Evolutionary conservation across 1,139 yeast species (phyloP).

Genomic region (Taphrina confusa): DNA sequence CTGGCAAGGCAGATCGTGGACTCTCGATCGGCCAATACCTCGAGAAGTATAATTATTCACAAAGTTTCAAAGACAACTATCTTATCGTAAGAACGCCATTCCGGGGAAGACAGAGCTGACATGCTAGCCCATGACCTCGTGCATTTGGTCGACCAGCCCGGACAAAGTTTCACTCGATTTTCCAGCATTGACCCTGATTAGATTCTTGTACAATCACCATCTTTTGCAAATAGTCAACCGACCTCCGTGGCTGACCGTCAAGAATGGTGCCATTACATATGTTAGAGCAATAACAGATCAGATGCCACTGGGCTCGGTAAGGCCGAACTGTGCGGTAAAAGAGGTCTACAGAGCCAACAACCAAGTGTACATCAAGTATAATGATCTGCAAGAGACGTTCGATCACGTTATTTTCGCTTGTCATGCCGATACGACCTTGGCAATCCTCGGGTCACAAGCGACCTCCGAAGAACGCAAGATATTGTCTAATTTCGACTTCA

Average conservation of each 20-base stretch:
- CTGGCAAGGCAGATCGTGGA: slow-evolving; percentile 10
- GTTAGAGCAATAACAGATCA: slow-evolving; percentile 25
- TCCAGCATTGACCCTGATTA: slow-evolving; percentile 27
- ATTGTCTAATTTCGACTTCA: slow-evolving; percentile 17
- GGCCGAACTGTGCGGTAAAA: slow-evolving; percentile 13
- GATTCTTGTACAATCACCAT: slow-evolving; percentile 33
- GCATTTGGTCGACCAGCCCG: slow-evolving; percentile 32
- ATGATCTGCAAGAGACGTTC: slow-evolving; percentile 26
- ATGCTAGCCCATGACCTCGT: slow-evolving; percentile 29
- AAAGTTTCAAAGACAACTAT: slow-evolving; percentile 29
- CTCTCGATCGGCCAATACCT: slow-evolving; percentile 26
- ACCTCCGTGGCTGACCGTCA: slow-evolving; percentile 33
- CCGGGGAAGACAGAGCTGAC: neutral
- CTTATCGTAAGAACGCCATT: slow-evolving; percentile 6
- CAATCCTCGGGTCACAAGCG: slow-evolving; percentile 20
- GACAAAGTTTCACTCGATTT: slow-evolving; percentile 32
- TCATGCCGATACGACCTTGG: slow-evolving; percentile 27
- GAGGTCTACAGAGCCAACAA: slow-evolving; percentile 30
- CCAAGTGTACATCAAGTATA: slow-evolving; percentile 26
- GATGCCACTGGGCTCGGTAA: slow-evolving; percentile 31
- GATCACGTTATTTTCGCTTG: slow-evolving; percentile 33
- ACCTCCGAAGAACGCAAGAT: slow-evolving; percentile 17
- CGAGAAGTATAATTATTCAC: slow-evolving; percentile 21
- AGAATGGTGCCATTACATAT: slow-evolving; percentile 22
- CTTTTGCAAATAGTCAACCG: slow-evolving; percentile 28